Evolutionary conservation across 129 eudicot species (phyloP).

Genomic region (Ambrosia artemisiifolia): DNA sequence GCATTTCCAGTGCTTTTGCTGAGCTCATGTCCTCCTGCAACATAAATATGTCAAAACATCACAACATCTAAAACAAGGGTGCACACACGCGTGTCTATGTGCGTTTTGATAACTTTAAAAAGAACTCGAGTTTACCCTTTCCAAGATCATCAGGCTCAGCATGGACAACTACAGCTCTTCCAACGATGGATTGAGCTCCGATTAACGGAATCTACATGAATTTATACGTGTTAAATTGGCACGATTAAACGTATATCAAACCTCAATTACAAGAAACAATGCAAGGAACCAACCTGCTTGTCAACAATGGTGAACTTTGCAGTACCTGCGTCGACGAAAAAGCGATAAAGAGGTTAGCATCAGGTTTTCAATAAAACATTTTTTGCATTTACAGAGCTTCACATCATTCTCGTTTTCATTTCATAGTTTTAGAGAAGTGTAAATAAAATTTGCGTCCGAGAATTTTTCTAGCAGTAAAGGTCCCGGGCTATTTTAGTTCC

Average conservation of each 20-base stretch:
- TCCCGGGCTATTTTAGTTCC: neutral
- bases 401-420: neutral
- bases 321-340: conserved; percentile 48
- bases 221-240: conserved; percentile 9
- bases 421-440: neutral
- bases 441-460: neutral
- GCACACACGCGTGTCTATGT: neutral
- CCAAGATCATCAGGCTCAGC: conserved; percentile 98
- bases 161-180: conserved; percentile 98
- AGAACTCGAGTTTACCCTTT: conserved; percentile 51
- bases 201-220: conserved; percentile 69
- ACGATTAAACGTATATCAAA: neutral
- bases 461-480: neutral
- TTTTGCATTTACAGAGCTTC: neutral
- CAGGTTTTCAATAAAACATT: neutral
- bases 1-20: conserved; percentile 97
- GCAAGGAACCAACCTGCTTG: conserved; percentile 55
- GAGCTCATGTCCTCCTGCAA: conserved; percentile 87
- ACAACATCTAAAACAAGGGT: neutral
- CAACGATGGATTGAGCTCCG: conserved; percentile 80
- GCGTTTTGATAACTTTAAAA: neutral
- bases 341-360: neutral
- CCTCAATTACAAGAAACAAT: neutral
- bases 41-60: neutral
- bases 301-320: conserved; percentile 74